phyloP scores from a whole-genome alignment of 2,329 filamentous ascomycete species.

The Diaporthe batatas region DNA sequence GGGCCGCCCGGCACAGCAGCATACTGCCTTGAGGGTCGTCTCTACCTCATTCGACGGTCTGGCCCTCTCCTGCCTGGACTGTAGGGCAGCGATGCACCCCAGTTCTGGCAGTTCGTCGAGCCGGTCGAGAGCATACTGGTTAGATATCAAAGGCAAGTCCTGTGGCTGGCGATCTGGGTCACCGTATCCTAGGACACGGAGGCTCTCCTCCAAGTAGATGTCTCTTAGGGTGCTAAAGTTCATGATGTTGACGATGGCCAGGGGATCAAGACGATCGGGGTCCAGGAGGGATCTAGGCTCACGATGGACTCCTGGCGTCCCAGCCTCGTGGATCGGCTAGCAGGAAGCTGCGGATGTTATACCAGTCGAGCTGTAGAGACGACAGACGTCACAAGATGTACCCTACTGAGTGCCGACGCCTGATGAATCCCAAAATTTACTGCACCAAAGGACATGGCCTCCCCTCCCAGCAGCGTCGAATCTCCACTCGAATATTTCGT shows the following conservation, averaged over 20 bases:
- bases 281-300: constrained; percentile 27
- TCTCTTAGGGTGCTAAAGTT: constrained; percentile 38
- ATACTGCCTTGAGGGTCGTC: constrained; percentile 31
- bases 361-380: not conserved
- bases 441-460: not conserved
- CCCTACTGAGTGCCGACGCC: constrained; percentile 3
- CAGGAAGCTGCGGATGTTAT: constrained; percentile 16
- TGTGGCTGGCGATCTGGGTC: not conserved
- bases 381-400: not conserved
- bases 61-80: constrained; percentile 30
- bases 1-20: constrained; percentile 34
- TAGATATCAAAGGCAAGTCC: constrained; percentile 18
- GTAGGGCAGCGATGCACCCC: constrained; percentile 20
- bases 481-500: not conserved
- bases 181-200: constrained; percentile 29
- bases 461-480: constrained; percentile 3
- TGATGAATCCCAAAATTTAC: not conserved
- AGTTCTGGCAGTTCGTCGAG: constrained; percentile 33
- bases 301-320: not conserved
- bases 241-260: constrained; percentile 23
- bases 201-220: constrained; percentile 33
- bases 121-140: constrained; percentile 29
- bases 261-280: constrained; percentile 1
- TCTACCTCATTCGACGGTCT: constrained; percentile 19
- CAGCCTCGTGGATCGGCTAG: not conserved